Evolutionary conservation across 1,284 basidiomycete species (phyloP), one percentile per base, ranked within the genome.

Genomic region (Trametes pubescens): DNA sequence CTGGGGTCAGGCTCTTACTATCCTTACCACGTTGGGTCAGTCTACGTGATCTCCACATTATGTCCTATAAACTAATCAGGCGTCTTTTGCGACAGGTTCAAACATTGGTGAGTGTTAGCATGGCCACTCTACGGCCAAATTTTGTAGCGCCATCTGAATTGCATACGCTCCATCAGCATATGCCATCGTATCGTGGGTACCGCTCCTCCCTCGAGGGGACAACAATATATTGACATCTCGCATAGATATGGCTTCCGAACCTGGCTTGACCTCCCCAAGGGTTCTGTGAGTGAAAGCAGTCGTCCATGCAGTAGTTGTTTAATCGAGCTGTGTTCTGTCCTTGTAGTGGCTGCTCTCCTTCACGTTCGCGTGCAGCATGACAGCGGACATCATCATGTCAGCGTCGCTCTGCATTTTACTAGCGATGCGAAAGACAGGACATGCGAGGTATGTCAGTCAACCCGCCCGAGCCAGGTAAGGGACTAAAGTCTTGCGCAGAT

Each of bases 311-410:
- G 16, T 48, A 21, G 13, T 18, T 18, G n/a, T 1, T 5, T 14
- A 10, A 35, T 9, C 14, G 6, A 1, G 13, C 22, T 37, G 3
- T 32, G 29, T 32, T 32, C n/a, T 32, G 29, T 18, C 2, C 7
- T 26, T 16, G 10, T n/a, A 58, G 56, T 58, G 56, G 56, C 22
- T 58, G 18, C 34, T 49, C 22, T 38, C 34, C 9, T 38, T 40
- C 16, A 26, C 18, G 14, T 51, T 58, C 10, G 32, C 56, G 3
- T 26, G 35, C 35, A 49, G 56, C 14, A 58, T 58, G 24, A 14
- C 47, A 4, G 47, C 47, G 24, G 56, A 58, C 18, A 16, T 58
- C 11, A 4, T 58, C 35, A 58, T 58, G 21, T n/a, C 47, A 4
- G 34, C 24, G 7, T 38, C 56, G 6, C 35, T 58, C 3, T 49